Conservation (phyloP, 441 rosid genomes). For the Bruguiera hainesii region DNA sequence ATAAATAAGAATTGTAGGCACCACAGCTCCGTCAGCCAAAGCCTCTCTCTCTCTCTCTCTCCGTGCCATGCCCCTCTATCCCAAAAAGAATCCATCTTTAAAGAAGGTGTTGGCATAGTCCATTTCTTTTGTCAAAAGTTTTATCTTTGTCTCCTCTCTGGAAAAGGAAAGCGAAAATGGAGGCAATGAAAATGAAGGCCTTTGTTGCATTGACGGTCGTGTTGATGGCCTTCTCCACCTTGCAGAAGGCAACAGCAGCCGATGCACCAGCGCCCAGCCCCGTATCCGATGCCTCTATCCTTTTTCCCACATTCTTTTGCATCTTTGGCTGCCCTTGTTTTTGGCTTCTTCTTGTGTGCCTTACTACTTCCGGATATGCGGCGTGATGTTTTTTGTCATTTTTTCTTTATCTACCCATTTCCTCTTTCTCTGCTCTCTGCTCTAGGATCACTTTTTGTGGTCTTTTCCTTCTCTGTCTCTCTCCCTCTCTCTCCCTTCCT, state of each 20-base stretch:
- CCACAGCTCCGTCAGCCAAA: background rate
- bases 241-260: slow-evolving; percentile 45
- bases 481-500: background rate
- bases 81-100: background rate
- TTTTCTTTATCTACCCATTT: background rate
- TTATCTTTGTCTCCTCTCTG: background rate
- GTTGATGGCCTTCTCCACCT: slow-evolving; percentile 42
- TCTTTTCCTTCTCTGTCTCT: background rate
- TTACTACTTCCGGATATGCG: background rate
- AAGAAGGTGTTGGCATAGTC: slow-evolving; percentile 4
- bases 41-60: background rate
- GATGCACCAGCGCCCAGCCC: slow-evolving; percentile 70
- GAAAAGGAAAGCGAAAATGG: slow-evolving; percentile 26
- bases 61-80: background rate
- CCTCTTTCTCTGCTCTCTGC: background rate
- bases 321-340: slow-evolving; percentile 48
- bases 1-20: no score
- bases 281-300: slow-evolving; percentile 48
- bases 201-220: slow-evolving; percentile 42
- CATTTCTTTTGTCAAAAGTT: background rate
- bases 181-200: slow-evolving; percentile 56
- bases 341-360: slow-evolving; percentile 43
- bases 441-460: background rate
- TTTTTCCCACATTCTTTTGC: slow-evolving; percentile 55
- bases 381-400: background rate